Conservation (phyloP, 345 rosid species). For the Salix koriyanagi region DNA sequence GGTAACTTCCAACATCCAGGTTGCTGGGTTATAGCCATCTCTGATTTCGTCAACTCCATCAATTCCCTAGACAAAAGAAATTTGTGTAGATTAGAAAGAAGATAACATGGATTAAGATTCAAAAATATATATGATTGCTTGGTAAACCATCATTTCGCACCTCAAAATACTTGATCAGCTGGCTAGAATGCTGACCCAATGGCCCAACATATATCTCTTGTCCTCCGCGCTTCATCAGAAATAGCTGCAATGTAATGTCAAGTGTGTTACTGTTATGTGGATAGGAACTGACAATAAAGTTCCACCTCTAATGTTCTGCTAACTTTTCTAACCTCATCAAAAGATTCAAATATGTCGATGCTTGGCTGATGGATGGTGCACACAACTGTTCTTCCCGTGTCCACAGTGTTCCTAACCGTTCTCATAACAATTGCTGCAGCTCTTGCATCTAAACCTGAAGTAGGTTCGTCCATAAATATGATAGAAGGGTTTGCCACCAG, state of each 20-base stretch:
- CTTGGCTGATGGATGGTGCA: constrained; percentile 98
- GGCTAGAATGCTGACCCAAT: constrained; percentile 56
- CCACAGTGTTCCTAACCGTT: constrained; percentile 87
- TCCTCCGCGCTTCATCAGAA: constrained; percentile 75
- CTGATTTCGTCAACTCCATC: constrained; percentile 37
- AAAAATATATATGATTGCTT: neutral
- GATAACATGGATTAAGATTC: neutral
- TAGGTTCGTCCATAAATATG: constrained; percentile 96
- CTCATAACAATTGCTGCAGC: constrained; percentile 99
- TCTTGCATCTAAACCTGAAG: constrained; percentile 96
- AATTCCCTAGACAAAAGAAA: constrained; percentile 24
- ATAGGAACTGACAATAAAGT: neutral
- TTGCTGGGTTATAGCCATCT: constrained; percentile 57
- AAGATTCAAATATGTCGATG: constrained; percentile 91
- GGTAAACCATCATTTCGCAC: constrained; percentile 24
- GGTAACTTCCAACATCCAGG: constrained; percentile 58
- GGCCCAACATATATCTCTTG: constrained; percentile 79
- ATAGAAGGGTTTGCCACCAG: constrained; percentile 93
- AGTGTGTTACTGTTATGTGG: neutral
- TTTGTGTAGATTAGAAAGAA: neutral
- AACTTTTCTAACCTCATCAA: constrained; percentile 62
- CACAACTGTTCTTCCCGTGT: constrained; percentile 86
- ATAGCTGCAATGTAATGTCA: constrained; percentile 40
- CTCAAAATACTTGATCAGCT: constrained; percentile 65
- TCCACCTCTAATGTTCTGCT: no score